Conservation (phyloP, 1,284 basidiomycete genomes). For the Boletus holoroseus region DNA sequence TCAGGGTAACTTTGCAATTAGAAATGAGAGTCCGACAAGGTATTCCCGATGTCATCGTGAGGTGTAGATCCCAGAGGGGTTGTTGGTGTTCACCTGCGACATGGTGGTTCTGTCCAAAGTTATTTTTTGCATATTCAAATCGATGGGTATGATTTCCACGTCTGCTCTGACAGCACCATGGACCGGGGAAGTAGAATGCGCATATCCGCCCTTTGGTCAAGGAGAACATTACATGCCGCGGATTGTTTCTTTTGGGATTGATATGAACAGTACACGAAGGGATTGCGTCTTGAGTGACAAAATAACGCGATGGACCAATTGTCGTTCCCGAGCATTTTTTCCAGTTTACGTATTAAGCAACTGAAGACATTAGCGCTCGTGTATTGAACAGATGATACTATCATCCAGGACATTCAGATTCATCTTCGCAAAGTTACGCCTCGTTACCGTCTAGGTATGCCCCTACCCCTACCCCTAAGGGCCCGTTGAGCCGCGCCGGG, state of each 20-base stretch:
- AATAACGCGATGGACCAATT: no score
- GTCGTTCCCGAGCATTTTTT: neutral
- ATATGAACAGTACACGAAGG: neutral
- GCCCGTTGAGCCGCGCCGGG: conserved; percentile 81
- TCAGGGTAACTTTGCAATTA: no score
- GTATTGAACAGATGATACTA: conserved; percentile 19
- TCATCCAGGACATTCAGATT: conserved; percentile 2
- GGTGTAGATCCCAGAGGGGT: conserved; percentile 44
- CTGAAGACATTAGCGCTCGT: conserved; percentile 4
- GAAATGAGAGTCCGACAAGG: conserved; percentile 32
- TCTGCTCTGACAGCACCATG: neutral
- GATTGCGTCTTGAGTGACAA: neutral
- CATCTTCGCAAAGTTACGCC: conserved; percentile 2
- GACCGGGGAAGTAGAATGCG: neutral
- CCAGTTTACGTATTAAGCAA: neutral
- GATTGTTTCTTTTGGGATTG: neutral
- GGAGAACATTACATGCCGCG: neutral
- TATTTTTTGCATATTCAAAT: neutral
- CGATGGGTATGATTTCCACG: neutral
- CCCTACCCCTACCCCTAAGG: conserved; percentile 76
- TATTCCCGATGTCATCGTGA: conserved; percentile 63
- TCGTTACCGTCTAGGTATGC: conserved; percentile 60
- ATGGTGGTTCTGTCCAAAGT: conserved; percentile 51
- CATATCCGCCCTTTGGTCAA: no score
- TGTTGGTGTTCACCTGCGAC: conserved; percentile 55